Evolutionary conservation across 352 stramenopile species (phyloP).

Genomic region (Globisporangium cylindrosporum): DNA sequence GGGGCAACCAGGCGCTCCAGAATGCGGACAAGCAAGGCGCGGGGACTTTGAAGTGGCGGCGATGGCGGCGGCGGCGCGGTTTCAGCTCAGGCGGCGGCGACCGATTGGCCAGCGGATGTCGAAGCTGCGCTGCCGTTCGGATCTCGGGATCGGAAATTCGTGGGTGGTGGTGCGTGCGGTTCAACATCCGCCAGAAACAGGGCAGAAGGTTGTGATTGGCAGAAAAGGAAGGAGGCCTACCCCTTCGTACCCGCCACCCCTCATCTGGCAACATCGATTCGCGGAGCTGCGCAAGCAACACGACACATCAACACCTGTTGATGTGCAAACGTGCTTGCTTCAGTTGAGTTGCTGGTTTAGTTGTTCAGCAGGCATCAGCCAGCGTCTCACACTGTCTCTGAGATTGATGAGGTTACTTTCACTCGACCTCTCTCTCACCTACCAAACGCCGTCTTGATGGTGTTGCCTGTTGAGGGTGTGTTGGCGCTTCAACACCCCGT

Average conservation of each 20-base stretch:
- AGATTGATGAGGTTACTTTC: not conserved
- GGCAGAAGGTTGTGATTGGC: not conserved
- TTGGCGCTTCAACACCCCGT: not conserved
- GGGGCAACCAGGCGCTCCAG: not conserved
- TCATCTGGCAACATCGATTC: not conserved
- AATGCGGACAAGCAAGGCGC: too few relatives aligned
- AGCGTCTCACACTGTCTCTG: too few relatives aligned
- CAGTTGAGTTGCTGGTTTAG: not conserved
- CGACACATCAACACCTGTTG: not conserved
- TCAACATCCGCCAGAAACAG: slow-evolving; percentile 6
- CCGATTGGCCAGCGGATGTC: slow-evolving; percentile 2
- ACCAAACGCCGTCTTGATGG: not conserved
- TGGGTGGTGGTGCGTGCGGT: slow-evolving; percentile 10
- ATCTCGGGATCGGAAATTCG: not conserved
- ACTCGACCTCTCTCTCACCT: not conserved
- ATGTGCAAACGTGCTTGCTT: slow-evolving; percentile 6
- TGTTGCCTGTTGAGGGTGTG: not conserved
- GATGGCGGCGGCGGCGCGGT: not conserved
- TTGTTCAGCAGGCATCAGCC: not conserved
- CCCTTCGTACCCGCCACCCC: slow-evolving; percentile 2
- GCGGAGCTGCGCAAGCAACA: not conserved
- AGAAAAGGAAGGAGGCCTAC: not conserved
- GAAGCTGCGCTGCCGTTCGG: not conserved
- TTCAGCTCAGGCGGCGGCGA: not conserved
- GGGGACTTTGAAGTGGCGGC: slow-evolving; percentile 3